Evolutionary conservation across 139 green algal species (phyloP).

Genomic region (Tetraselmis chui): DNA sequence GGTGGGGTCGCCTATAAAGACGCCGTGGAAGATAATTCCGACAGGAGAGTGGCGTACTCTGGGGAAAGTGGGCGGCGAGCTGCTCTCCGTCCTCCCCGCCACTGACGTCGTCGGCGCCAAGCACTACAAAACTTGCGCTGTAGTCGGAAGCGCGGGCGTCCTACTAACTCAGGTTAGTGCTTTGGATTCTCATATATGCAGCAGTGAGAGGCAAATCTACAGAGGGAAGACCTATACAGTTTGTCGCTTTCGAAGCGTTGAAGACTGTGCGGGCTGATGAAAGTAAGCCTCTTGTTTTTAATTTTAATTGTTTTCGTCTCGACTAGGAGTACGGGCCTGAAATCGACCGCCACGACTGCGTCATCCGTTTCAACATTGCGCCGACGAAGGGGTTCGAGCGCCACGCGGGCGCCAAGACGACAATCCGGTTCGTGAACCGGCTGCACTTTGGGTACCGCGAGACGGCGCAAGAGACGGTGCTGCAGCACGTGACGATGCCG

Average conservation of each 20-base stretch:
- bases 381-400: slow-evolving; percentile 18
- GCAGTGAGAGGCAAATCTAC: neutral
- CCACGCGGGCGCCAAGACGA: slow-evolving; percentile 16
- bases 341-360: slow-evolving; percentile 20
- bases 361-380: slow-evolving; percentile 27
- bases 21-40: neutral
- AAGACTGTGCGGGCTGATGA: too few species aligned
- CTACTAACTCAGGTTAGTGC: slow-evolving; percentile 9
- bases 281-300: too few species aligned
- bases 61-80: neutral
- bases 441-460: slow-evolving; percentile 14
- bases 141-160: slow-evolving; percentile 26
- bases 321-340: slow-evolving; percentile 12
- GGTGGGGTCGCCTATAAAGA: too few species aligned
- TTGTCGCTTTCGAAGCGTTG: too few species aligned
- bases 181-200: neutral
- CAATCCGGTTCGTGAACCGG: slow-evolving; percentile 19
- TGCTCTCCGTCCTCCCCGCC: neutral
- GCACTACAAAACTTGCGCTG: slow-evolving; percentile 19
- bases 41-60: neutral
- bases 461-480: neutral
- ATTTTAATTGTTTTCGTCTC: too few species aligned
- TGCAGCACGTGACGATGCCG: slow-evolving; percentile 7
- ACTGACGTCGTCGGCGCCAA: slow-evolving; percentile 6
- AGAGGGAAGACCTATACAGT: too few species aligned